Evolutionary conservation across 768 basidiomycete genomes (phyloP), one percentile per base, ranked within the genome.

Genomic region (Mrakia frigida): DNA sequence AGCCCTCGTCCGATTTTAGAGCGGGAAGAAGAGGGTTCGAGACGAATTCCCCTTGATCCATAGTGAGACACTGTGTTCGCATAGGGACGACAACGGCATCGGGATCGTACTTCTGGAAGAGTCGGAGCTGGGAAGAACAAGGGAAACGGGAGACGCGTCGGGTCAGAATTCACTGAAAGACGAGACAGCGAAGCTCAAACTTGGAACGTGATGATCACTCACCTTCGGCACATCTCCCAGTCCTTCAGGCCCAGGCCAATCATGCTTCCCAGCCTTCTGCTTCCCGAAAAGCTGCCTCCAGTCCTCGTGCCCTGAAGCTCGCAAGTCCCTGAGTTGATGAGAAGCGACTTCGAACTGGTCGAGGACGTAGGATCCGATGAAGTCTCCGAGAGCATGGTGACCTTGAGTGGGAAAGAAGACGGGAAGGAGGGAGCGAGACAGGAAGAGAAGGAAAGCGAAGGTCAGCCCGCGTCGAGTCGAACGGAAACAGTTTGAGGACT

Each of bases 1-100:
- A 68, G 33, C 65, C 65, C 37, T 37, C 16, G 39, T 68, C 37
- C 25, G 35, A 18, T 18, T 35, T 14, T 6, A 68, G 23, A 9
- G 65, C 65, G 0, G 65, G 65, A 21, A 68, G 65, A 25, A 68
- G 65, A 14, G 65, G 65, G 65, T 68, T 68, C 21, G 37, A n/a
- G 25, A 68, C 65, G 39, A 68, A 68, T 9, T 68, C 56, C 18
- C 56, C 56, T 18, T 56, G 56, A 28, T 56, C 56, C 56, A 56
- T 56, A 25, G 56, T 56, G 6, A 56, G 28, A 14, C 56, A 56
- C 9, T 56, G 25, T 2, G 56, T 56, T 28, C 56, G 5, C 56
- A n/a, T 25, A 28, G 56, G 56, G 23, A 56, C 56, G 13, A 56
- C 56, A 25, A 56, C 28, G 25, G 23, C 28, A 25, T 56, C 28